Evolutionary conservation across 768 basidiomycete species (phyloP), one percentile per base, ranked within the genome.

Genomic region (Boletus coccyginus): DNA sequence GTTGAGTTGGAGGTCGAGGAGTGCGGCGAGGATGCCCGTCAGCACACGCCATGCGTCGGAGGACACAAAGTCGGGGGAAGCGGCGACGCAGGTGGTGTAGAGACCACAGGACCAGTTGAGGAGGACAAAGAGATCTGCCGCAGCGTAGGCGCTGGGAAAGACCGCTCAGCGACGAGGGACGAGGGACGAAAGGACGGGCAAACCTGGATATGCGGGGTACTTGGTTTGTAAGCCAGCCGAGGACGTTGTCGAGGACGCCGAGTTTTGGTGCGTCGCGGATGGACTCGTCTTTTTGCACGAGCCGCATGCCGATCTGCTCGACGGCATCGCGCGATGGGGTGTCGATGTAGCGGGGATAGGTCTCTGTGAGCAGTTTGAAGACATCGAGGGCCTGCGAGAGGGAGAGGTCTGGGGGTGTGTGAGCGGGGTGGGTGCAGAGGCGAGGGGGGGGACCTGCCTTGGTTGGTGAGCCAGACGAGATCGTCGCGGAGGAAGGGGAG

Each of bases 341-440:
- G 68, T 95, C 93, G 43, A 83, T 74, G 76, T 94, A 94, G 62
- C 87, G 83, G 16, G 89, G 84, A 70, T 92, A 89, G 0, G 90
- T 93, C 50, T 83, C 73, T 2, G 86, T 88, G 47, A 94, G 72
- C 6, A 94, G 74, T 55, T 78, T 78, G 70, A 94, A 87, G 27
- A 94, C 64, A 65, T 92, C 91, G 71, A 86, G 62, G 19, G 75
- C 76, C 65, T 89, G 87, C 0, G 81, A 75, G 49, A 86, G 70
- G 36, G 71, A 74, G 50, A 90, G 73, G 63, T 86, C 90, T 92
- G 59, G 29, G 21, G 36, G 45, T n/a, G 27, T 17, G 55, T 60
- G n/a, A 58, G 59, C 48, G 3, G 29, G 14, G 42, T 6, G 44
- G 4, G 56, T 32, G 29, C 53, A 35, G n/a, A 53, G 17, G n/a